Base-by-base conservation (phyloP, 2,329 filamentous ascomycete genomes). In the Tolypocladium tundrense region DNA sequence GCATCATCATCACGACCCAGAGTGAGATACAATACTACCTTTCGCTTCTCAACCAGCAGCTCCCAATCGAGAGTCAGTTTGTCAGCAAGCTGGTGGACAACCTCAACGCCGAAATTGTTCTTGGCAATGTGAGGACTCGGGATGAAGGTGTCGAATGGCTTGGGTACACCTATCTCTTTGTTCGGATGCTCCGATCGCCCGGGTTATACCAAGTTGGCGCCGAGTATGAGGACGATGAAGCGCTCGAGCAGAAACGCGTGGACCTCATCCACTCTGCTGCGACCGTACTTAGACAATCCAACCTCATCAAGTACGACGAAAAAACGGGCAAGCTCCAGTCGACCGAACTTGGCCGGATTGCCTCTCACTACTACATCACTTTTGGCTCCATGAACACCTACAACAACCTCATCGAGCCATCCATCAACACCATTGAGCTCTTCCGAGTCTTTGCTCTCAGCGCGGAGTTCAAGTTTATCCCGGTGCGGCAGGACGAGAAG, bases 91-190 rank as follows among this genome's bases (percentile, higher is more conserved):
- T 99, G 54, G 91, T 94, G 1, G 94, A 99, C 75, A 97, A 97
- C 62, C 79, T 99, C 62, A 99, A 99, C 66, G 94, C 94, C 3
- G 94, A 99, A 70, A 82, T 99, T 67, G 95, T 99, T 11, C 81
- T 99, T 24, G 94, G 94, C 55, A 99, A 96, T 67, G 84, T 99
- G 33, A 86, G 93, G 58, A 92, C 81, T 60, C 86, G 95, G 59
- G 93, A 99, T 64, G 94, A 99, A 69, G 94, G 89, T 65, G 94
- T 99, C n/a, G 92, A 99, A 69, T 99, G 94, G 94, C 83, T 99
- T 40, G 93, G 94, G 14, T 99, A 99, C 72, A 97, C 93, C 0
- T 99, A 99, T 71, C 84, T 99, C 21, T 99, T 96, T 68, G 91
- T 99, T 57, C 89, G 94, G 54, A 99, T 99, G 94, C 82, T 99